Base-by-base conservation (phyloP, 352 stramenopile genomes). In the Pythium brassicae region DNA sequence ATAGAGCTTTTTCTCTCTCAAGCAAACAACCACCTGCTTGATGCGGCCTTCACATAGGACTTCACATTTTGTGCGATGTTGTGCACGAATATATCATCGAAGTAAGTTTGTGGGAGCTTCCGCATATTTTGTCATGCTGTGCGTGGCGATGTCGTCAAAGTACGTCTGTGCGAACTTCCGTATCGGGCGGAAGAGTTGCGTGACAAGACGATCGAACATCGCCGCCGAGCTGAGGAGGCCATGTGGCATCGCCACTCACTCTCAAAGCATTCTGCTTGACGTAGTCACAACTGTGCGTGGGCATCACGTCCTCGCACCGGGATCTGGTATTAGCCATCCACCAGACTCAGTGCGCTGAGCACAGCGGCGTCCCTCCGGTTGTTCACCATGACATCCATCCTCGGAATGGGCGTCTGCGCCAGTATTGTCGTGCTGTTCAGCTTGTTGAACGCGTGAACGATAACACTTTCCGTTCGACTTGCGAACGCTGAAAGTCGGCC, bases 401-500 rank as follows among this genome's bases (percentile, higher is more conserved):
- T n/a, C 0, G 63, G 61, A 8, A 75, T 73, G 45, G 57, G 69
- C 22, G 55, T 75, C 29, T 73, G 63, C 17, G 69, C 55, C 0
- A 60, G 56, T 10, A 76, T 59, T 0, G 61, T 76, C 1, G 43
- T 55, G 2, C 46, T 47, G 40, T 78, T 78, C 5, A 74, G 48
- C 42, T 68, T 76, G 55, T 74, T 74, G 53, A 62, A 72, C 1
- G 58, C 61, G 37, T 76, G 67, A 26, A 78, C 59, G 39, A 75
- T 73, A 35, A 57, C 66, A 75, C 0, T 35, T 26, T 0, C 57
- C 50, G 3, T 27, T 72, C 3, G 62, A 35, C 47, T 68, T 72
- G 50, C 66, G 59, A 0, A 75, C 34, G 22, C 67, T 72, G 47
- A 72, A 70, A 0, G 56, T 76, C 0, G 49, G 57, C 15, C 42